Base-by-base conservation (phyloP, 2,329 filamentous ascomycete genomes). In the Fusarium anguioides region DNA sequence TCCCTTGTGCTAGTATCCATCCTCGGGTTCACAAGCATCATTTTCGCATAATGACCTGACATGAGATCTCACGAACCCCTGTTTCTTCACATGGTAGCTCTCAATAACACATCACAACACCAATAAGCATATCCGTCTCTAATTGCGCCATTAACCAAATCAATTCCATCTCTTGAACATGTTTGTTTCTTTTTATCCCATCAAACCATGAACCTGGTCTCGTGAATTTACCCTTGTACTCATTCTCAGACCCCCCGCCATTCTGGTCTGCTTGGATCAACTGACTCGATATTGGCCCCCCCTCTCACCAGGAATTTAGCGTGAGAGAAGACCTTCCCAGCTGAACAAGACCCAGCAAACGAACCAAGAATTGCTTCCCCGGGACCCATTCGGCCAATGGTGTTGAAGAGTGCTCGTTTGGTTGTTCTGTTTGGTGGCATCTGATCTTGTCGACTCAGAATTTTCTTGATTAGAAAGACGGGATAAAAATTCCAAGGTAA, bases 231-330 rank as follows among this genome's bases (percentile, higher is more conserved):
- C 46, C 52, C 57, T 62, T 26, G 48, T 37, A 47, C 33, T 23
- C 46, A 36, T 47, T 39, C 41, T 40, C 59, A 26, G 26, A 55
- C 36, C 68, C 53, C 55, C 55, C 45, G 50, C 39, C 57, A 45
- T 59, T 51, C 42, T 60, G 64, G 49, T 57, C 49, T 70, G 50
- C 63, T 58, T 60, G 50, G 61, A 48, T 69, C 59, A 54, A 72
- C 65, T 71, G 69, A 69, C 70, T 68, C 70, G 58, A 70, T 53
- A 60, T 61, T 65, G 39, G 49, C 27, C 27, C 23, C 27, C 23
- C 50, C 45, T 53, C 60, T 67, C 41, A 44, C 51, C 51, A 68
- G 24, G 14, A 51, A 33, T 56, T 64, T 68, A 69, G 65, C 60
- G 60, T 44, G 26, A 15, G n/a, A 27, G 50, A 68, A 66, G 57